Evolutionary conservation across 768 basidiomycete species (phyloP).

Genomic region (Naganishia randhawae): DNA sequence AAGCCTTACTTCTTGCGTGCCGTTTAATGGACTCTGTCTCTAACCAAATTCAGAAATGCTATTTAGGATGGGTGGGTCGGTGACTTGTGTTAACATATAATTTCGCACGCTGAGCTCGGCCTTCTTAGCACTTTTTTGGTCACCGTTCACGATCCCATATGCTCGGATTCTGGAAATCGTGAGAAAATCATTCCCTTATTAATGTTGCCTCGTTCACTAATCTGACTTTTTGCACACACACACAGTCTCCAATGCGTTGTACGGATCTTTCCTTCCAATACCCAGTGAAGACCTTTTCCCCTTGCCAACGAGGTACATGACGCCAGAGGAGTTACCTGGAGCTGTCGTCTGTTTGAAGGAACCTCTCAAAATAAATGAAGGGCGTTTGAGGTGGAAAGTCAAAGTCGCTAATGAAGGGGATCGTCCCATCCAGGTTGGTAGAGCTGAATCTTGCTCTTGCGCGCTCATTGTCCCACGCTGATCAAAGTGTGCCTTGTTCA

Average conservation of each 20-base stretch:
- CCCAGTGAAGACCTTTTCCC: conserved; percentile 69
- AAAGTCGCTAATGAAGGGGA: conserved; percentile 87
- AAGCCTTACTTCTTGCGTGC: conserved; percentile 57
- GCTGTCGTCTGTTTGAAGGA: conserved; percentile 64
- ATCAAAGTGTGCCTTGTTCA: conserved; percentile 41
- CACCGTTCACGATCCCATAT: conserved; percentile 92
- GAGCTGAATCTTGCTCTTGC: conserved; percentile 24
- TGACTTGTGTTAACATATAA: not conserved
- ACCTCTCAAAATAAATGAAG: conserved; percentile 72
- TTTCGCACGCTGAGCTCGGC: not conserved
- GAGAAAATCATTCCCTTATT: conserved; percentile 17
- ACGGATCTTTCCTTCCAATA: conserved; percentile 85
- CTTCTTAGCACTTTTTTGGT: conserved; percentile 70
- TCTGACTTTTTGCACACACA: not conserved
- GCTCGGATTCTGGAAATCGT: conserved; percentile 69
- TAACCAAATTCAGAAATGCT: not conserved
- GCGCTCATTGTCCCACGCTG: not conserved
- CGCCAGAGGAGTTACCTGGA: conserved; percentile 64
- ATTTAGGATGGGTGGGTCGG: conserved; percentile 35
- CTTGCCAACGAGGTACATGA: conserved; percentile 54
- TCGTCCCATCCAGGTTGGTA: conserved; percentile 76
- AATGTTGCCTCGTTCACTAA: not conserved
- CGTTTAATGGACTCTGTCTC: not conserved
- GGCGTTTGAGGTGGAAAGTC: conserved; percentile 65
- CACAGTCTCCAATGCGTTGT: conserved; percentile 70